Evolutionary conservation across 805 yeast genomes (phyloP).

Genomic region (Kodamaea laetipori): DNA sequence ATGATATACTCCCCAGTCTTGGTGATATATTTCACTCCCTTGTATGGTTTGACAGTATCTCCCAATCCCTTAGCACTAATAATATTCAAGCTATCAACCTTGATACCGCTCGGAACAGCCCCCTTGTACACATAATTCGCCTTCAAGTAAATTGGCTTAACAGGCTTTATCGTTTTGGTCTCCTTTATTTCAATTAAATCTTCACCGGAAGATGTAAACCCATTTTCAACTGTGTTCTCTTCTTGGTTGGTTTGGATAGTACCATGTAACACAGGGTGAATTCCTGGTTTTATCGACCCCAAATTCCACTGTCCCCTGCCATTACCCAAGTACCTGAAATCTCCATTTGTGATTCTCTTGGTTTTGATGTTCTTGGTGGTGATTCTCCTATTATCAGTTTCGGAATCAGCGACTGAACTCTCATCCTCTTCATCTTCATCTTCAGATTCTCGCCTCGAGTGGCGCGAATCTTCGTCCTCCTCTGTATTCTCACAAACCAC

Average conservation of each 20-base stretch:
- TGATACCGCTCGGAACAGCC: constrained; percentile 71
- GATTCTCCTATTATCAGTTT: constrained; percentile 1
- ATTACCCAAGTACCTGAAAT: constrained; percentile 55
- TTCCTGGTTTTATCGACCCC: constrained; percentile 57
- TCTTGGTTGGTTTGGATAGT: constrained; percentile 31
- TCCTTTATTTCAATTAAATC: constrained; percentile 22
- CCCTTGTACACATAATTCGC: constrained; percentile 65
- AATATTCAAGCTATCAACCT: constrained; percentile 65
- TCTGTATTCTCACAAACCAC: constrained; percentile 21
- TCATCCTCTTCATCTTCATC: constrained; percentile 5
- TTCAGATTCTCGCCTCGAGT: constrained; percentile 8
- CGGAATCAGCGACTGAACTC: constrained; percentile 20
- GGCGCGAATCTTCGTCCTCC: background rate
- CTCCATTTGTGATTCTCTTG: constrained; percentile 74
- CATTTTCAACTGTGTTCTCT: constrained; percentile 11
- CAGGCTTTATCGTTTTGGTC: constrained; percentile 10
- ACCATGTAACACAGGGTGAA: constrained; percentile 69
- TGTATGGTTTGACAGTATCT: constrained; percentile 72
- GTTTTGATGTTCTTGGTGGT: constrained; percentile 48
- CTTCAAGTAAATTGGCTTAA: constrained; percentile 43
- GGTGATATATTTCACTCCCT: constrained; percentile 86
- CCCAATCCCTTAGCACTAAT: constrained; percentile 57
- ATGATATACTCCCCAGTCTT: constrained; percentile 59
- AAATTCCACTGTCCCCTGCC: constrained; percentile 71
- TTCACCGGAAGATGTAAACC: constrained; percentile 7